These are phyloP conservation scores for Nigrospora osmanthi DNA, from an alignment of 2,329 filamentous ascomycete genomes.

Conservation along the genomic window DNA sequence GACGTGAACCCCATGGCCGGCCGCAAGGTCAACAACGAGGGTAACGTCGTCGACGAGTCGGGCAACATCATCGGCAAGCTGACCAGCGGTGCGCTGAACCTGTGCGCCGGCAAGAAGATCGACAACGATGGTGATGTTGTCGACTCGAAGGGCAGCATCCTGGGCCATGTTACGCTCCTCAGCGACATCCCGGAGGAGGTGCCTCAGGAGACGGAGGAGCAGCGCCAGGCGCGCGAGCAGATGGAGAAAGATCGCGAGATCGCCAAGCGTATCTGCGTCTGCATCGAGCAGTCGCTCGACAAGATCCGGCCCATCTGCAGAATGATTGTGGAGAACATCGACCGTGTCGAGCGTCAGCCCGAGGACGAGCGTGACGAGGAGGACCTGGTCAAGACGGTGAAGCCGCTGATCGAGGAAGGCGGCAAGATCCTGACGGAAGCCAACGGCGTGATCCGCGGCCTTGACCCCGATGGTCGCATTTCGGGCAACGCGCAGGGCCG, in stretches of 20 bases:
- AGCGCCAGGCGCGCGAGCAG: conserved; percentile 46
- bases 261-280: conserved; percentile 64
- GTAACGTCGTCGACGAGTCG: conserved; percentile 49
- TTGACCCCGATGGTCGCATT: conserved; percentile 85
- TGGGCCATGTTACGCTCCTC: conserved; percentile 62
- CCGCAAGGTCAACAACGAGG: conserved; percentile 48
- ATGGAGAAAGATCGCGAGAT: conserved; percentile 66
- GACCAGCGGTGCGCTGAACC: conserved; percentile 56
- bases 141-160: conserved; percentile 57
- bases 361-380: conserved; percentile 89
- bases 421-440: conserved; percentile 75
- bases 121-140: conserved; percentile 66
- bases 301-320: conserved; percentile 79
- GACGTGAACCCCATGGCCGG: conserved; percentile 44
- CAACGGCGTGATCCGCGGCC: conserved; percentile 77
- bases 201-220: conserved; percentile 35
- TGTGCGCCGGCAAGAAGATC: conserved; percentile 61
- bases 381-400: conserved; percentile 76
- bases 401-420: conserved; percentile 82
- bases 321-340: conserved; percentile 78
- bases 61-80: conserved; percentile 59
- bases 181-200: conserved; percentile 45
- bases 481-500: conserved; percentile 79
- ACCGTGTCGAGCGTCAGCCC: conserved; percentile 69
- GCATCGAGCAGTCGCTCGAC: conserved; percentile 73